Conservation (phyloP, 352 stramenopile species). For the Globisporangium acanthophoron region DNA sequence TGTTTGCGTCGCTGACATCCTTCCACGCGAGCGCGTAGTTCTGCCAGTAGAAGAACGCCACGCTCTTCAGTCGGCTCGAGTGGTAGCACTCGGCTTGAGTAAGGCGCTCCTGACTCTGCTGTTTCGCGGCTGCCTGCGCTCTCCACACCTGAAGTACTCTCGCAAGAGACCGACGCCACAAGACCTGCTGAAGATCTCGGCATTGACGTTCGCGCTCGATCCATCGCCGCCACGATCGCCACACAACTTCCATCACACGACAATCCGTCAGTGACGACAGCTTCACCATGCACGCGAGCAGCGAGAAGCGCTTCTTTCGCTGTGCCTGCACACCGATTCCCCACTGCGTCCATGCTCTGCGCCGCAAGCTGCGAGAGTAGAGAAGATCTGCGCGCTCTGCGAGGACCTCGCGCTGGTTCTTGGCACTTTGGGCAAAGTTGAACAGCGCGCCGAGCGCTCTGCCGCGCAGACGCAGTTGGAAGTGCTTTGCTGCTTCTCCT, state of each 20-base stretch:
- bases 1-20: conserved; percentile 23
- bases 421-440: neutral
- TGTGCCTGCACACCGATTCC: conserved; percentile 13
- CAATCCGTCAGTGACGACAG: conserved; percentile 18
- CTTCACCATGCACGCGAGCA: conserved; percentile 55
- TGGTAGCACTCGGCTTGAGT: conserved; percentile 22
- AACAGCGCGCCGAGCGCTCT: conserved; percentile 2
- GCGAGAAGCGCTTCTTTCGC: conserved; percentile 31
- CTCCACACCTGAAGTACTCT: conserved; percentile 13
- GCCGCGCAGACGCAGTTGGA: conserved; percentile 2
- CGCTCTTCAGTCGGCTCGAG: conserved; percentile 22
- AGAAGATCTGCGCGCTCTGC: conserved; percentile 11
- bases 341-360: conserved; percentile 15
- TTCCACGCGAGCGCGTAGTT: conserved; percentile 73
- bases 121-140: conserved; percentile 4
- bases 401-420: conserved; percentile 8
- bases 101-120: conserved; percentile 7
- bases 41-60: conserved; percentile 68
- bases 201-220: conserved; percentile 8
- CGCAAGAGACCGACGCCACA: neutral
- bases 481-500: neutral
- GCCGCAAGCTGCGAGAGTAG: conserved; percentile 1
- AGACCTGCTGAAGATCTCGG: conserved; percentile 4
- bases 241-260: conserved; percentile 18
- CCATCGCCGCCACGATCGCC: conserved; percentile 16